Conservation (phyloP, 164 flowering plant species). For the Brasenia schreberi region DNA sequence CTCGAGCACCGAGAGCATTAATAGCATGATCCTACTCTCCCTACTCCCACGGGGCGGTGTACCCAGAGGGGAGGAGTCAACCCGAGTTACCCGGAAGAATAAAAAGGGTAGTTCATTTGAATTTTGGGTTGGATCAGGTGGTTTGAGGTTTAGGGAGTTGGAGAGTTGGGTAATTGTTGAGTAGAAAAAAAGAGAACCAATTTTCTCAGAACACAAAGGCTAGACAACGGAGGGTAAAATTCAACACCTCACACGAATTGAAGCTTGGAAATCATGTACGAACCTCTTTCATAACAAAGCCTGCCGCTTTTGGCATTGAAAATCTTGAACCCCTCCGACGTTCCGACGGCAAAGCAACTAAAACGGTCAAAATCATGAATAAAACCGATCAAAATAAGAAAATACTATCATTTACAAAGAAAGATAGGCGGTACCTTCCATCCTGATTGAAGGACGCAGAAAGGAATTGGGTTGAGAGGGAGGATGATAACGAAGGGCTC, state of each 20-base stretch:
- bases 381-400: neutral
- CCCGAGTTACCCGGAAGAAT: no score
- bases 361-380: neutral
- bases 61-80: no score
- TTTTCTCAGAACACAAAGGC: no score
- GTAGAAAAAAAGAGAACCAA: no score
- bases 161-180: no score
- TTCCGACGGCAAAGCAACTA: conserved; percentile 73
- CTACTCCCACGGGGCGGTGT: no score
- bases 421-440: conserved; percentile 28
- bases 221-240: no score
- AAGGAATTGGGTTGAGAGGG: conserved; percentile 38
- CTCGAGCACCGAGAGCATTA: no score
- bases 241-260: neutral
- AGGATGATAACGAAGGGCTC: conserved; percentile 7
- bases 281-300: conserved; percentile 68
- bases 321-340: conserved; percentile 63
- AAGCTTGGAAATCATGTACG: neutral
- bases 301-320: conserved; percentile 61
- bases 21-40: no score
- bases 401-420: neutral
- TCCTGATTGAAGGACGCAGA: conserved; percentile 96
- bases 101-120: no score
- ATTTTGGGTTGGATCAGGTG: no score
- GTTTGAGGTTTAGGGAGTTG: no score